Evolutionary conservation across 2,329 filamentous ascomycete species (phyloP), one percentile per base, ranked within the genome.

Genomic region (Trichothecium roseum): DNA sequence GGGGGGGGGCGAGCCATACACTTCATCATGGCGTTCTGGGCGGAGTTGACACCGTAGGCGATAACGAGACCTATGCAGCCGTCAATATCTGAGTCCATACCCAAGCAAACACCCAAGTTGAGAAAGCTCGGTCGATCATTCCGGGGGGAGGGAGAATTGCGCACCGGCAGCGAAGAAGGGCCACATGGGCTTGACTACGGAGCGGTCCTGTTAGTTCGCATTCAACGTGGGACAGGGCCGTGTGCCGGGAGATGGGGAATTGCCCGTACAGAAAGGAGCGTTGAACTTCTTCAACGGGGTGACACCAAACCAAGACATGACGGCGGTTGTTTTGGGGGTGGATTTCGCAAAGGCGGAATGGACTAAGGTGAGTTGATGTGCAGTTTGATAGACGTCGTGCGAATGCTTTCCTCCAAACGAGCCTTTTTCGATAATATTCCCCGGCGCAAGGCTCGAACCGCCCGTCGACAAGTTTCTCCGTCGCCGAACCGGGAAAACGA

Each of bases 131-230:
- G n/a, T n/a, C n/a, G n/a, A n/a, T n/a, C n/a, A n/a, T n/a, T n/a
- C 38, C 45, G 40, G 31, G 31, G 33, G 24, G 37, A 12, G 30
- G 12, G 15, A 16, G 12, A 12, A 45, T 43, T 38, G 72, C 84
- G 59, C 91, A 94, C 89, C 87, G 61, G 89, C 89, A 64, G 74
- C 72, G 73, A 88, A 91, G 78, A 96, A 96, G 51, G 89, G 89
- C 62, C 77, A 78, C 80, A 93, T 80, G 53, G 89, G 87, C 73
- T 77, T 76, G 69, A 85, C 89, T 96, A 58, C 60, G 55, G 26
- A 44, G 30, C 38, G 45, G 10, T 24, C 6, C 20, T 24, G 10
- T 24, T 24, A 31, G 18, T 12, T 16, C 29, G 29, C 12, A 18
- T 52, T 15, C 13, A 28, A 17, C 8, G 16, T 28, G 10, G 34